phyloP scores from a whole-genome alignment of 306 rosid genomes.

The Psophocarpus tetragonolobus region DNA sequence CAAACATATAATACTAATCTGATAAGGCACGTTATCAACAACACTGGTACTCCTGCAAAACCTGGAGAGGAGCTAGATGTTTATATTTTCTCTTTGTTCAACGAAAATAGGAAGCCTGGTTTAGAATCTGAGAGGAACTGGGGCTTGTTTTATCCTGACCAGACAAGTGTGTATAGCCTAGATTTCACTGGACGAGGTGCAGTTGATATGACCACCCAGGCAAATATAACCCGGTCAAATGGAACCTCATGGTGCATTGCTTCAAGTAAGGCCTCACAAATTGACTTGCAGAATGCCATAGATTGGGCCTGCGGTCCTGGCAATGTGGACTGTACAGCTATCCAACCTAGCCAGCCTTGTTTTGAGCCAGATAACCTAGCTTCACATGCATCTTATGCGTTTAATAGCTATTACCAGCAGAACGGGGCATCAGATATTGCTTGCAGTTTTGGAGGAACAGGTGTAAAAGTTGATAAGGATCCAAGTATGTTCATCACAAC shows the following conservation, averaged over 20 bases:
- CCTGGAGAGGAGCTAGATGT: constrained; percentile 53
- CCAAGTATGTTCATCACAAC: constrained; percentile 71
- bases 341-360: constrained; percentile 98
- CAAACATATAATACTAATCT: constrained; percentile 71
- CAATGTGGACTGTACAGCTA: constrained; percentile 87
- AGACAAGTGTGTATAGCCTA: constrained; percentile 90
- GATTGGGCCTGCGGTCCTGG: constrained; percentile 99
- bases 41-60: constrained; percentile 55
- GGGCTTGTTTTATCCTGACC: constrained; percentile 95
- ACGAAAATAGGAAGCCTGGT: constrained; percentile 94
- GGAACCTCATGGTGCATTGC: constrained; percentile 93
- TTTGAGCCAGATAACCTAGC: constrained; percentile 81
- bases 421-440: constrained; percentile 93
- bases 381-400: constrained; percentile 91
- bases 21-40: constrained; percentile 51
- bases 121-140: constrained; percentile 96
- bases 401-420: constrained; percentile 88
- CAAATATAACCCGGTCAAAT: constrained; percentile 65
- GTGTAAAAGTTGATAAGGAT: constrained; percentile 79
- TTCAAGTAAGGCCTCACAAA: constrained; percentile 76
- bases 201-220: constrained; percentile 55
- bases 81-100: constrained; percentile 57
- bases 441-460: constrained; percentile 90
- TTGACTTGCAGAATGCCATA: constrained; percentile 86
- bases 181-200: constrained; percentile 87